Conservation (phyloP, 768 basidiomycete genomes). For the Amanita polypyramis region DNA sequence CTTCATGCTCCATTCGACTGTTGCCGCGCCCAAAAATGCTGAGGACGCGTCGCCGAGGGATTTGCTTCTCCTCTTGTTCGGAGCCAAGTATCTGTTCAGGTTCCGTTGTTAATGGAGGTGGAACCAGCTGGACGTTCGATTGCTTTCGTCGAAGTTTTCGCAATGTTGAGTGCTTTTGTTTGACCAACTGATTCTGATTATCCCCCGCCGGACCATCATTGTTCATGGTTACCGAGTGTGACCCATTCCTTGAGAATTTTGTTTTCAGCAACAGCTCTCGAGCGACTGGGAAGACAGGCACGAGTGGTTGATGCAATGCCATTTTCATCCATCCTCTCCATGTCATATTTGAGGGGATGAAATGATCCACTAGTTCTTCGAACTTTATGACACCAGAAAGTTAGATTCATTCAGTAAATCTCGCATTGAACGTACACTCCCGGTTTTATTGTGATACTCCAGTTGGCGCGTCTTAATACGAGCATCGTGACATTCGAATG, state of each 20-base stretch:
- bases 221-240: constrained; percentile 16
- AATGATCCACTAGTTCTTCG: constrained; percentile 70
- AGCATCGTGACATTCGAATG: constrained; percentile 75
- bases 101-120: constrained; percentile 23
- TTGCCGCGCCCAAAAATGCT: constrained; percentile 5
- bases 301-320: constrained; percentile 70
- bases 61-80: constrained; percentile 17
- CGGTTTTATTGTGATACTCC: constrained; percentile 74
- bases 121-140: constrained; percentile 20
- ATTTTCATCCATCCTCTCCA: constrained; percentile 81
- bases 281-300: constrained; percentile 71
- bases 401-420: neutral
- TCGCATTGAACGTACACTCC: constrained; percentile 47
- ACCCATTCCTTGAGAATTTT: constrained; percentile 40
- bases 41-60: constrained; percentile 15
- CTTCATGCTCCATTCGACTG: neutral
- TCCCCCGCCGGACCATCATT: neutral
- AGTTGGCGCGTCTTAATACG: constrained; percentile 72
- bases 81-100: constrained; percentile 17
- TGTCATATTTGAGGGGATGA: constrained; percentile 66
- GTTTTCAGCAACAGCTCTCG: constrained; percentile 72
- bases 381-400: constrained; percentile 35
- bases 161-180: constrained; percentile 12
- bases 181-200: constrained; percentile 12
- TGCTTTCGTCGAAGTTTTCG: constrained; percentile 20